phyloP scores from a whole-genome alignment of 768 basidiomycete genomes.

The Boletus bicolor region DNA sequence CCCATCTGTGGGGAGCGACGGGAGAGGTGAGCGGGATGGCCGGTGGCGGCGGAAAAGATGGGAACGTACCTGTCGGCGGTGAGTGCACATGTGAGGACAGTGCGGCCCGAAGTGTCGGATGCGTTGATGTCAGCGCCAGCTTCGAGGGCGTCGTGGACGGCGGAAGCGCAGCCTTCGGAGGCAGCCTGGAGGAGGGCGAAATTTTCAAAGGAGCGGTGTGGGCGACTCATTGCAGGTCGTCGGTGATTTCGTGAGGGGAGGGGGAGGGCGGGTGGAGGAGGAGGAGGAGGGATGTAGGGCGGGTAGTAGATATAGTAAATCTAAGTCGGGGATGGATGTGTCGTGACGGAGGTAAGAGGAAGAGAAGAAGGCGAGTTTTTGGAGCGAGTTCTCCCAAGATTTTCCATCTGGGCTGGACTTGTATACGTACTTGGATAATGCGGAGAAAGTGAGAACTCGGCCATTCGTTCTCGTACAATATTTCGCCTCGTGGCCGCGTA shows the following conservation, averaged over 20 bases:
- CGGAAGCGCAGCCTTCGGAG: constrained; percentile 51
- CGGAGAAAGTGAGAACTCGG: constrained; percentile 11
- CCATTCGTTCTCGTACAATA: constrained; percentile 7
- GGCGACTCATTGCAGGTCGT: constrained; percentile 37
- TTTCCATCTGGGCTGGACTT: constrained; percentile 18
- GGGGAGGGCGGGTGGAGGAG: background rate
- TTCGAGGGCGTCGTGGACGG: constrained; percentile 50
- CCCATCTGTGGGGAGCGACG: constrained; percentile 47
- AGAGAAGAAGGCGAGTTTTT: constrained; percentile 1
- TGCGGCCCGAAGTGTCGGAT: constrained; percentile 57
- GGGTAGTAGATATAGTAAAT: constrained; percentile 21
- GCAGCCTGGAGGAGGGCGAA: constrained; percentile 53
- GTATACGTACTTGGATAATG: constrained; percentile 31
- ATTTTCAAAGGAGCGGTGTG: constrained; percentile 39
- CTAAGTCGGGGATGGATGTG: background rate
- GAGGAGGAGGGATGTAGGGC: constrained; percentile 1
- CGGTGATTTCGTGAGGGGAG: constrained; percentile 26
- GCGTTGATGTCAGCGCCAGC: constrained; percentile 69
- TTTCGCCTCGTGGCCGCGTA: constrained; percentile 30
- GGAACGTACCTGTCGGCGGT: constrained; percentile 63
- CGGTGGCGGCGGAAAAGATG: constrained; percentile 1
- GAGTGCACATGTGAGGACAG: constrained; percentile 64
- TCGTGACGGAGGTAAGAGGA: constrained; percentile 4
- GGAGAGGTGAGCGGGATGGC: constrained; percentile 2
- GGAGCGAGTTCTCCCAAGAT: constrained; percentile 13